Percentiles rank a stretch among this genome's conserved stretches.
These are phyloP conservation scores for Talinum fruticosum DNA, from an alignment of 148 eudicot species.

Conservation along the genomic window DNA sequence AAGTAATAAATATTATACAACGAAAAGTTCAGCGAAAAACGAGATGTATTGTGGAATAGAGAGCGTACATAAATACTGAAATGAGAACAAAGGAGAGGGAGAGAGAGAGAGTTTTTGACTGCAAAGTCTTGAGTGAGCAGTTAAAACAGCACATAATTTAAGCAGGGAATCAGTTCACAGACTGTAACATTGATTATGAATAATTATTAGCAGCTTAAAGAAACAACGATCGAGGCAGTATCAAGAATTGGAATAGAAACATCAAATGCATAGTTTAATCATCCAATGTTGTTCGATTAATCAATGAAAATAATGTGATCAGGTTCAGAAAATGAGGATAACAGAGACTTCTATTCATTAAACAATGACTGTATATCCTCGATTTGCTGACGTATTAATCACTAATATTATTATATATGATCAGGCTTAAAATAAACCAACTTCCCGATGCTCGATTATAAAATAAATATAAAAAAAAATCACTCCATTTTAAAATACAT, in stretches of 20 bases:
- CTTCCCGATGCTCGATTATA: too few relatives aligned
- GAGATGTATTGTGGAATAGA: too few relatives aligned
- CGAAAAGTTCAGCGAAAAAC: too few relatives aligned
- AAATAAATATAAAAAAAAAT: too few relatives aligned
- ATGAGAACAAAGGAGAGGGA: constrained; percentile 55
- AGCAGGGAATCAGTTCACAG: constrained; percentile 51
- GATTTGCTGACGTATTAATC: constrained; percentile 26
- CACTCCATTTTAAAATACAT: too few relatives aligned
- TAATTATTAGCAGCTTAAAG: neutral
- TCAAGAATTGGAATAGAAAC: constrained; percentile 92
- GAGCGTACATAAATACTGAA: too few relatives aligned
- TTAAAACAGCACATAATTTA: constrained; percentile 38
- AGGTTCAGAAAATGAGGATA: constrained; percentile 69
- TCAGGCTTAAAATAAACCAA: neutral
- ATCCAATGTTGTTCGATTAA: constrained; percentile 47
- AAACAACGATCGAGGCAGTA: constrained; percentile 40
- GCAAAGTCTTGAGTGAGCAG: constrained; percentile 39
- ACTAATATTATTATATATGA: neutral
- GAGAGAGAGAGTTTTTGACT: constrained; percentile 63
- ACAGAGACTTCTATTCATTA: constrained; percentile 74
- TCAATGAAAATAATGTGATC: constrained; percentile 64
- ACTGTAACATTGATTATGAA: constrained; percentile 17
- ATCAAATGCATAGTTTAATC: constrained; percentile 74
- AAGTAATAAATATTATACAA: too few relatives aligned
- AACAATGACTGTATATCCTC: constrained; percentile 36